Evolutionary conservation across 2,329 filamentous ascomycete genomes (phyloP).

Genomic region (Trichophyton verrucosum): DNA sequence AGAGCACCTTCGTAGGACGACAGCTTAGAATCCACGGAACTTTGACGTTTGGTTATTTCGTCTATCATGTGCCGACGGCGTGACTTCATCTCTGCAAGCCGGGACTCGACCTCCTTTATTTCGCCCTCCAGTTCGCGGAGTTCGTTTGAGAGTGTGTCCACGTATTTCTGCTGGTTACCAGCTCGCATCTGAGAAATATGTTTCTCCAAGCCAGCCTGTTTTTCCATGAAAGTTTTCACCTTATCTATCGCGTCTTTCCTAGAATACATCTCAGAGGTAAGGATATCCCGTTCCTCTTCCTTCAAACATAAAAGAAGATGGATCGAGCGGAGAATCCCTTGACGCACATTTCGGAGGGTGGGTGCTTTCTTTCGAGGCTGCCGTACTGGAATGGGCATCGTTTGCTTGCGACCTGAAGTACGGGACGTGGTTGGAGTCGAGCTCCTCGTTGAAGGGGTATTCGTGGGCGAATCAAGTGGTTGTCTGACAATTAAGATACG

Average conservation of each 20-base stretch:
- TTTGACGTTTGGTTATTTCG: slow-evolving; percentile 43
- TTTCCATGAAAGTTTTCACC: slow-evolving; percentile 41
- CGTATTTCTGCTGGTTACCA: slow-evolving; percentile 33
- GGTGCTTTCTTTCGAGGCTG: slow-evolving; percentile 35
- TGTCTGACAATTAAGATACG: slow-evolving; percentile 43
- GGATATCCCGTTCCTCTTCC: slow-evolving; percentile 41
- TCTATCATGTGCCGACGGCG: slow-evolving; percentile 41
- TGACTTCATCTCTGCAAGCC: slow-evolving; percentile 43
- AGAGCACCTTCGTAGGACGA: slow-evolving; percentile 47
- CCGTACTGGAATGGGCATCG: slow-evolving; percentile 27
- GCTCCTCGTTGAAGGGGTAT: slow-evolving; percentile 36
- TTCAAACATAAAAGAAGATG: slow-evolving; percentile 44
- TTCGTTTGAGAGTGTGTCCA: slow-evolving; percentile 38
- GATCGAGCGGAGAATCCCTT: slow-evolving; percentile 46
- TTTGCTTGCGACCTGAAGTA: slow-evolving; percentile 20
- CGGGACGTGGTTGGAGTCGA: slow-evolving; percentile 24
- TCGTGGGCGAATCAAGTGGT: slow-evolving; percentile 29
- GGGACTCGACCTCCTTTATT: slow-evolving; percentile 46
- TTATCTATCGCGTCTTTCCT: slow-evolving; percentile 37
- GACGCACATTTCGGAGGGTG: slow-evolving; percentile 41
- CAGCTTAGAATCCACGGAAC: slow-evolving; percentile 45
- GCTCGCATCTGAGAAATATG: slow-evolving; percentile 40
- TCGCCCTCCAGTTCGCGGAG: slow-evolving; percentile 42
- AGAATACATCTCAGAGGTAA: slow-evolving; percentile 36
- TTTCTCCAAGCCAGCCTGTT: slow-evolving; percentile 38